A percentile compares a stretch with the other conserved stretches of the same genome.
phyloP scores from a whole-genome alignment of 1,284 basidiomycete genomes.

The Moesziomyces sp. region DNA sequence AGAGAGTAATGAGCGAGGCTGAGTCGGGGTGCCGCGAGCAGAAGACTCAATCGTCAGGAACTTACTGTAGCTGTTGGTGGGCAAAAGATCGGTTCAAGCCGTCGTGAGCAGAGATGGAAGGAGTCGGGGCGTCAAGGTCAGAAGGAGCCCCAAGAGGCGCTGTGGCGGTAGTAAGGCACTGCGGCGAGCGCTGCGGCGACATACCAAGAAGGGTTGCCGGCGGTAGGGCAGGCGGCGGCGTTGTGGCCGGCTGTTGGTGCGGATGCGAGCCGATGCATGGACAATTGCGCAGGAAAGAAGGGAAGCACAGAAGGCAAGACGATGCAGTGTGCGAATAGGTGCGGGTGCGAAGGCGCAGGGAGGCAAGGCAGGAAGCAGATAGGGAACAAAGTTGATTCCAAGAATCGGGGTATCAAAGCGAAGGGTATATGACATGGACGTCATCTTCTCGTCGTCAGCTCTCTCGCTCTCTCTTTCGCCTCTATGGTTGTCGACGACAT shows the following conservation, averaged over 20 bases:
- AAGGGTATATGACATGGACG: conserved; percentile 47
- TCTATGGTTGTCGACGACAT: conserved; percentile 15
- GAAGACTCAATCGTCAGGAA: background rate
- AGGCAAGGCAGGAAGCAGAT: background rate
- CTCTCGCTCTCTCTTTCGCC: conserved; percentile 37
- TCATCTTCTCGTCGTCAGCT: conserved; percentile 54
- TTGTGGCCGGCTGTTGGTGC: conserved; percentile 59
- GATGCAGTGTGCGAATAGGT: background rate
- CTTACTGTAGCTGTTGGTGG: conserved; percentile 32
- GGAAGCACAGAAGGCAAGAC: background rate
- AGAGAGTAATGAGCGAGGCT: background rate
- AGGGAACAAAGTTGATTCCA: conserved; percentile 14
- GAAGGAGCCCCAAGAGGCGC: background rate
- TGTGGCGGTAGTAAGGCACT: too few species aligned
- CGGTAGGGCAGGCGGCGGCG: conserved; percentile 62
- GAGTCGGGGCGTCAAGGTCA: background rate
- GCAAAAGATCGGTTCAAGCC: background rate
- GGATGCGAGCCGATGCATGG: background rate
- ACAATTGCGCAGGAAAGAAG: conserved; percentile 1
- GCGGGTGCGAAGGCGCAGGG: background rate
- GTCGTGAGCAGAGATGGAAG: background rate
- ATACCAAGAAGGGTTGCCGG: conserved; percentile 62
- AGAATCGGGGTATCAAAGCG: conserved; percentile 46
- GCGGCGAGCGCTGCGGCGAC: conserved; percentile 5
- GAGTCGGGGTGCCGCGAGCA: background rate